Base-by-base conservation (phyloP, 2,329 filamentous ascomycete genomes). In the Zymoseptoria ardabiliae region DNA sequence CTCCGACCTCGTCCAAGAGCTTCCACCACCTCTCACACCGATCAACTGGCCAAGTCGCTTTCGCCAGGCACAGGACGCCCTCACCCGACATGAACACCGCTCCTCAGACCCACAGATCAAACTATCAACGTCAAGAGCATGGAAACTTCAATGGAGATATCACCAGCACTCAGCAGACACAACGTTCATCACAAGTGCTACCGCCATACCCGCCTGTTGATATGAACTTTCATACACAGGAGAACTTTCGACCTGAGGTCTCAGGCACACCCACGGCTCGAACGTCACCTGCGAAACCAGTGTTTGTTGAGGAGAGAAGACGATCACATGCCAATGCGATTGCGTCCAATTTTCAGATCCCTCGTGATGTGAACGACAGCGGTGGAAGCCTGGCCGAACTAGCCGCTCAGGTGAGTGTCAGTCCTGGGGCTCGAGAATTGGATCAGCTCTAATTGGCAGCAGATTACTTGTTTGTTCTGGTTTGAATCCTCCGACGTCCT, bases 381-480 rank as follows among this genome's bases (percentile, higher is more conserved):
- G 88, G 89, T 52, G 89, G 90, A 7, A 92, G 84, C 69, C 73
- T 96, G 65, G 83, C 90, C 9, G 89, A 94, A 69, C 91, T 96
- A 73, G 89, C 90, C 56, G 90, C 91, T 59, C 85, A 91, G 81
- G 89, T 92, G 75, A 66, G 79, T 72, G 54, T 28, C 53, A 49
- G 17, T 50, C 21, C 55, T 68, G 54, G 68, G 60, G 61, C 25
- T 61, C 52, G 60, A 19, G 23, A 3, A 49, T 23, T 25, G 35
- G 35, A 22, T 11, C 49, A 17, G 50, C 35, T 48, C 58, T 51
- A 22, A 63, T 59, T 17, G 23, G 25, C 17, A 59, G 2, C 69
- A 96, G 90, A 90, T 97, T 75, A 96, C 93, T 11, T 97, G 93
- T 71, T 81, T 99, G 13, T 97, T 97, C 77, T 97, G 94, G 93